Conservation (phyloP, 768 basidiomycete species). For the Hypsizygus marmoreus region DNA sequence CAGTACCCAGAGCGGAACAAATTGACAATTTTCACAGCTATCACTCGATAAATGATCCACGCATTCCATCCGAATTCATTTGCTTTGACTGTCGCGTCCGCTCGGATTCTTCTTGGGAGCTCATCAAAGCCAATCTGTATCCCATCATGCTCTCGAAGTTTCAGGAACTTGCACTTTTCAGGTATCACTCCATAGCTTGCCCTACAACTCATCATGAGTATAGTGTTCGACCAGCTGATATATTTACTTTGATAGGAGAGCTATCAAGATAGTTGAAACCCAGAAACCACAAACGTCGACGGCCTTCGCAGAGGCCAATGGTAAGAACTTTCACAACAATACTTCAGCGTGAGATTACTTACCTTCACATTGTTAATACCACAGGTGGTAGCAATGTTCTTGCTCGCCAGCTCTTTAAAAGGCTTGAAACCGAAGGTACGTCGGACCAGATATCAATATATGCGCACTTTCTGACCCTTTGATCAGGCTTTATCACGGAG, state of each 20-base stretch:
- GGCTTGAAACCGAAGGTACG: slow-evolving; percentile 72
- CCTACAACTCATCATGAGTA: not conserved
- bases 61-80: slow-evolving; percentile 60
- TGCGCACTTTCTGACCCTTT: not conserved
- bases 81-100: slow-evolving; percentile 80
- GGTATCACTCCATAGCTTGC: too few relatives aligned
- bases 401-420: slow-evolving; percentile 63
- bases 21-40: slow-evolving; percentile 42
- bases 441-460: not conserved
- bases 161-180: slow-evolving; percentile 69
- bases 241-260: too few relatives aligned
- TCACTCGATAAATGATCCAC: slow-evolving; percentile 57
- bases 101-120: slow-evolving; percentile 67
- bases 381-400: slow-evolving; percentile 56
- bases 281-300: slow-evolving; percentile 41
- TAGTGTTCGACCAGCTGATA: too few relatives aligned
- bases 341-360: not conserved
- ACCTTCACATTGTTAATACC: slow-evolving; percentile 7
- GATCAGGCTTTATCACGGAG: slow-evolving; percentile 61
- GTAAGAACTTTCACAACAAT: slow-evolving; percentile 35
- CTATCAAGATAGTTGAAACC: slow-evolving; percentile 48
- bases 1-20: too few relatives aligned
- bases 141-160: slow-evolving; percentile 62
- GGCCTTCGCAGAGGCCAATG: slow-evolving; percentile 62
- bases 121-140: slow-evolving; percentile 62